Percentiles rank a stretch among this genome's conserved stretches.
Evolutionary conservation across 306 rosid species (phyloP).

Genomic region (Ceratonia siliqua): DNA sequence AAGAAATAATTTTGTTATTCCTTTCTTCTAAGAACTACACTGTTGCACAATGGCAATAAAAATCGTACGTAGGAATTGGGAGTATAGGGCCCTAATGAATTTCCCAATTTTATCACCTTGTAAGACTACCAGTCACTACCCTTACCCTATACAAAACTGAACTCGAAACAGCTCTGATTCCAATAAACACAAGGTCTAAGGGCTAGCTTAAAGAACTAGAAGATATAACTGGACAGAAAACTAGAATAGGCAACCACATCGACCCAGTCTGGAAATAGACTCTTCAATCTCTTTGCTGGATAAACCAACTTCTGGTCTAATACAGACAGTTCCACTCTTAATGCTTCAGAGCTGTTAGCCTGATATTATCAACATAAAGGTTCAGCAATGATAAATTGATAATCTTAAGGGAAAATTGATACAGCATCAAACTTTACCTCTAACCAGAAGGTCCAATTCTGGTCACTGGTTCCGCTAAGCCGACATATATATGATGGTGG

Average conservation of each 20-base stretch:
- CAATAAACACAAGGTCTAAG: background rate
- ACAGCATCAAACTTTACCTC: constrained; percentile 57
- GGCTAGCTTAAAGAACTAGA: constrained; percentile 33
- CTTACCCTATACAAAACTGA: constrained; percentile 32
- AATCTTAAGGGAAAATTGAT: constrained; percentile 7
- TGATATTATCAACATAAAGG: constrained; percentile 32
- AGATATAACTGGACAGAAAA: constrained; percentile 68
- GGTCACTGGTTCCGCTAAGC: constrained; percentile 76
- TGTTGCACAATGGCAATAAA: background rate
- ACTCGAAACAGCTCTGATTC: background rate
- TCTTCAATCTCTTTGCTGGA: constrained; percentile 67
- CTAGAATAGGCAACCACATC: constrained; percentile 74
- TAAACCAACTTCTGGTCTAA: constrained; percentile 71
- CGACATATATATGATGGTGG: constrained; percentile 82
- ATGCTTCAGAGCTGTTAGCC: constrained; percentile 66
- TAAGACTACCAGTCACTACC: background rate
- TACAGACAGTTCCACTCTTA: constrained; percentile 83
- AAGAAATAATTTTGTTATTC: too few species aligned
- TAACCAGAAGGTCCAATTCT: constrained; percentile 91
- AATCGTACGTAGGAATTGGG: background rate
- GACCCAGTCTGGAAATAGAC: constrained; percentile 86
- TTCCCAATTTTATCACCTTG: constrained; percentile 17
- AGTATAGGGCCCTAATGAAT: background rate
- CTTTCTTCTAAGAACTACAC: background rate
- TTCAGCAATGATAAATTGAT: constrained; percentile 17